Evolutionary conservation across 1,284 basidiomycete species (phyloP), one percentile per base, ranked within the genome.

Genomic region (Bjerkandera adusta): DNA sequence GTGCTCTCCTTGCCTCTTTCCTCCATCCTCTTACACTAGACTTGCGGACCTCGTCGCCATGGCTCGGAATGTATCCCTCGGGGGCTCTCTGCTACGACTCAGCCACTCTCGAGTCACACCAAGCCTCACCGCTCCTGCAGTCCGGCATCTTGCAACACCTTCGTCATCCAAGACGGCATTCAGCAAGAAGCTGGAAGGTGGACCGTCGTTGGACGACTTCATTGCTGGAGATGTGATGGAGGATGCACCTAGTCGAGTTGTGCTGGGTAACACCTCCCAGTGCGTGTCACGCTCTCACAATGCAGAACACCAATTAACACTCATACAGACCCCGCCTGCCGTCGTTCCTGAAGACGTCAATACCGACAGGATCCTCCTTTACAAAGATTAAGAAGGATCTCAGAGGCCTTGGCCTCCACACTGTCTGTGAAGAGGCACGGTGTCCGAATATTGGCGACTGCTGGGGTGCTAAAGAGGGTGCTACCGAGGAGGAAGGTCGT

Each of bases 371-470:
- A 21, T 73, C 77, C 22, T 93, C 92, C 10, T 99, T 89, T 66
- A 87, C 83, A 51, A 90, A 83, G 58, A 98, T 99, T 59, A 98
- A 97, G 78, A 89, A 89, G 57, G 97, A 99, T 65, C 75, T 99
- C 16, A 78, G 97, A 46, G 95, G 94, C 1, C 77, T 99, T 1
- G 82, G 83, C 7, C 72, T 99, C 40, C 92, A 96, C 61, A 99
- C 97, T 0, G 97, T 99, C 1, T 99, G 97, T 61, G 97, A 99
- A 67, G 97, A 99, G 68, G 97, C 97, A 21, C 81, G 95, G 51
- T 99, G 97, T 75, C 97, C 97, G 1, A 99, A 99, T 62, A 98
- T 99, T 48, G 97, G 96, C 24, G 96, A 99, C 62, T 99, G 97
- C 66, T 99, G 97, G 97, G 95, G 97, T 41, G 95, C 95, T 1